Percentiles rank a stretch among this genome's conserved stretches.
These are phyloP conservation scores for Peniophora sp. DNA, from an alignment of 1,284 basidiomycete genomes.

Conservation along the genomic window DNA sequence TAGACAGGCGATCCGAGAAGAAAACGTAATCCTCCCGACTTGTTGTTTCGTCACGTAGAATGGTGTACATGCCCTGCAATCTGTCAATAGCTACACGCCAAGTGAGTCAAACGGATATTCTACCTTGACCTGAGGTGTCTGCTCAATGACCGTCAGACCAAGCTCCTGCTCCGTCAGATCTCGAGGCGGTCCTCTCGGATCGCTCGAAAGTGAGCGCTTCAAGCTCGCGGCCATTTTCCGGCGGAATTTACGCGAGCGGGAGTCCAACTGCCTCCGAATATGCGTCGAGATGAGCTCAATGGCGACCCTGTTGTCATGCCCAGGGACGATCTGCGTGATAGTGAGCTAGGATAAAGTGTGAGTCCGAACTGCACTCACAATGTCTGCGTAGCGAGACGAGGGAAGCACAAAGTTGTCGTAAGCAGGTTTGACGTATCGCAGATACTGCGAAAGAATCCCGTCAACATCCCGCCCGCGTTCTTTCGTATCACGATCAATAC, in stretches of 20 bases:
- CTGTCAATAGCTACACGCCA: background rate
- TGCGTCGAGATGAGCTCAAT: conserved; percentile 93
- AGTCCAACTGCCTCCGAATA: conserved; percentile 77
- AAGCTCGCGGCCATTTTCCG: conserved; percentile 50
- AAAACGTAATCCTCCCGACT: conserved; percentile 84
- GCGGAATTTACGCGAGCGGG: conserved; percentile 71
- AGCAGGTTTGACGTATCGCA: conserved; percentile 88
- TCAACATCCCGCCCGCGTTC: conserved; percentile 84
- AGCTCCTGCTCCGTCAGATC: conserved; percentile 24
- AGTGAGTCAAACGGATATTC: conserved; percentile 6
- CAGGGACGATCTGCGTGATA: conserved; percentile 75
- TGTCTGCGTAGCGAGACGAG: conserved; percentile 81
- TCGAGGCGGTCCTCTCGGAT: conserved; percentile 1
- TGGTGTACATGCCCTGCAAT: conserved; percentile 79
- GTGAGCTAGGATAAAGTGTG: background rate
- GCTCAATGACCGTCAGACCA: conserved; percentile 64
- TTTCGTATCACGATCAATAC: conserved; percentile 81
- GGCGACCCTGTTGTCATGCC: conserved; percentile 80
- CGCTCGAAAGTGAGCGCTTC: conserved; percentile 8
- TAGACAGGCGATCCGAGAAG: conserved; percentile 81
- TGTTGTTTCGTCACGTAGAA: conserved; percentile 68
- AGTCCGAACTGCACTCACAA: conserved; percentile 40
- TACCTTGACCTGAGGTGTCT: conserved; percentile 79
- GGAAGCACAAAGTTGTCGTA: conserved; percentile 96
- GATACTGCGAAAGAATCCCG: conserved; percentile 89